Conservation (phyloP, 1,284 basidiomycete genomes). For the Moniliophthora roreri region DNA sequence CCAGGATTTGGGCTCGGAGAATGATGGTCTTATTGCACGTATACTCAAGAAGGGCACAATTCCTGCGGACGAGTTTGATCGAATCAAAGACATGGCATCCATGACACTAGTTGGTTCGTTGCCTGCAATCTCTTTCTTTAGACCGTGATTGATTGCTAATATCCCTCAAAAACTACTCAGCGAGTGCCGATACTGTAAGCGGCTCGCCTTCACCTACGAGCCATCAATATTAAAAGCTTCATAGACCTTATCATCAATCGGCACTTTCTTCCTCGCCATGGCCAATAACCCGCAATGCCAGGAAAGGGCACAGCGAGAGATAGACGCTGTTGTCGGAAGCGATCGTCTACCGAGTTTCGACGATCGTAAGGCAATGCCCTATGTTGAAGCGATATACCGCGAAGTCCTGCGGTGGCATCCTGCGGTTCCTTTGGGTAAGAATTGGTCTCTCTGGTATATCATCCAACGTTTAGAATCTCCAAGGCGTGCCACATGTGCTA, state of each 20-base stretch:
- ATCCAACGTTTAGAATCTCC: neutral
- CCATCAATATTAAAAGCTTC: neutral
- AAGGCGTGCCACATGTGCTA: slow-evolving; percentile 20
- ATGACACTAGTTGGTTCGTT: neutral
- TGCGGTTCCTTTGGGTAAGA: slow-evolving; percentile 28
- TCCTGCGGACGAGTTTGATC: neutral
- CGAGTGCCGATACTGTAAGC: neutral
- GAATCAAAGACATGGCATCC: neutral
- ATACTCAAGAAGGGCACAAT: no score
- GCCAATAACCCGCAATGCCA: slow-evolving; percentile 41
- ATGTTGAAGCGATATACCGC: slow-evolving; percentile 42
- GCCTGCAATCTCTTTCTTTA: no score
- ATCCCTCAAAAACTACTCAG: neutral
- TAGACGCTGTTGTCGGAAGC: slow-evolving; percentile 40
- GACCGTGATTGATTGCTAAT: no score
- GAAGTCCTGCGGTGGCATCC: slow-evolving; percentile 38
- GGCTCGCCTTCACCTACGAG: no score
- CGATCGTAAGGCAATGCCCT: slow-evolving; percentile 44
- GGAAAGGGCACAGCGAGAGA: slow-evolving; percentile 41
- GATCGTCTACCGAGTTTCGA: slow-evolving; percentile 42
- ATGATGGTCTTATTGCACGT: no score
- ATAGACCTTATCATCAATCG: slow-evolving; percentile 39
- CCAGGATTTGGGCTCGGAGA: no score
- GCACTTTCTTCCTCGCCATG: slow-evolving; percentile 44
- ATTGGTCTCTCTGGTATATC: slow-evolving; percentile 7